Evolutionary conservation across 495 filamentous ascomycete genomes (phyloP).

Genomic region (Trichocladium antarcticum): DNA sequence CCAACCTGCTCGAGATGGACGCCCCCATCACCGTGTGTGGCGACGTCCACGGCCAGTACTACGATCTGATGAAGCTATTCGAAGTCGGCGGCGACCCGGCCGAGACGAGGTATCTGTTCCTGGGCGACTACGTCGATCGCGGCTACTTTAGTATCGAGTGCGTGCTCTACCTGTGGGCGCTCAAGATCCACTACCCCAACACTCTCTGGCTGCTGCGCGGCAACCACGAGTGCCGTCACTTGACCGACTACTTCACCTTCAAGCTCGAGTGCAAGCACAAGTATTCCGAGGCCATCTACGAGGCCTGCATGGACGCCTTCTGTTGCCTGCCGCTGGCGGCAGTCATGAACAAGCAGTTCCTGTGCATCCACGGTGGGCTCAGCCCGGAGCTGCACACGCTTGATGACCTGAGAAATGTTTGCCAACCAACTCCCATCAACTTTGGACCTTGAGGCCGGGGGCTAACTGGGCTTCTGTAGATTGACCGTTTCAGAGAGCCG

Average conservation of each 20-base stretch:
- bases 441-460: background rate
- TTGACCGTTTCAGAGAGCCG: constrained; percentile 94
- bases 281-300: constrained; percentile 91
- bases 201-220: constrained; percentile 93
- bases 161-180: constrained; percentile 90
- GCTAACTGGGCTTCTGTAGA: constrained; percentile 43
- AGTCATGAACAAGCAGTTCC: constrained; percentile 99
- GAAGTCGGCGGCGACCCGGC: constrained; percentile 95
- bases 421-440: constrained; percentile 21
- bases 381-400: constrained; percentile 92
- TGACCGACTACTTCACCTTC: constrained; percentile 99
- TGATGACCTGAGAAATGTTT: constrained; percentile 78
- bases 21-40: constrained; percentile 99
- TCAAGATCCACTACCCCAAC: constrained; percentile 99
- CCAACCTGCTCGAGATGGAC: constrained; percentile 97
- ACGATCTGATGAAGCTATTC: constrained; percentile 98
- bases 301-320: constrained; percentile 97
- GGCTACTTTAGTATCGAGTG: constrained; percentile 99
- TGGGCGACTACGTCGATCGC: constrained; percentile 95
- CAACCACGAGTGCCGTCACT: constrained; percentile 96
- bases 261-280: constrained; percentile 99
- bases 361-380: constrained; percentile 94
- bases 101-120: constrained; percentile 90
- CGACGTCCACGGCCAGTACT: constrained; percentile 97
- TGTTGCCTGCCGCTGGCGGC: constrained; percentile 88